These are phyloP conservation scores for Fusarium zealandicum DNA, from an alignment of 2,329 filamentous ascomycete genomes.

Conservation along the genomic window DNA sequence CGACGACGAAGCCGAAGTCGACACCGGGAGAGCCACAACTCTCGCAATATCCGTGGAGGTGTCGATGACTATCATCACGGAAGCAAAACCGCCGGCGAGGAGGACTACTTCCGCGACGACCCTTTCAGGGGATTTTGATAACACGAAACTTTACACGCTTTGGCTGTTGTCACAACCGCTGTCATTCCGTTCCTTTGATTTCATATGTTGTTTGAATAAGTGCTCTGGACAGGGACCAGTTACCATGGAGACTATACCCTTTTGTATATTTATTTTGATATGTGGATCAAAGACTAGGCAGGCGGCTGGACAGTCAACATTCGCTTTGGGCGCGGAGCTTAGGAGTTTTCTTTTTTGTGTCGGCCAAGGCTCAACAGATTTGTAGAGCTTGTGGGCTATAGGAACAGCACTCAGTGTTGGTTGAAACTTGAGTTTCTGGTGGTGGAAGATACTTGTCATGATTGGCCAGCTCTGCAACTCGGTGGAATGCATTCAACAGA, in stretches of 20 bases:
- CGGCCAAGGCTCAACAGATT: slow-evolving; percentile 2
- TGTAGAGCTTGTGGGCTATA: slow-evolving; percentile 11
- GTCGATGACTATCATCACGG: slow-evolving; percentile 58
- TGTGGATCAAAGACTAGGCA: slow-evolving; percentile 4
- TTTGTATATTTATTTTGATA: slow-evolving; percentile 35
- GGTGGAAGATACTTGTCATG: not conserved
- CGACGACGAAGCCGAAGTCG: slow-evolving; percentile 62
- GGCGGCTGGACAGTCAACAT: slow-evolving; percentile 11
- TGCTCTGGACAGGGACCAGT: slow-evolving; percentile 13
- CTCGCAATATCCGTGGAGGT: slow-evolving; percentile 52
- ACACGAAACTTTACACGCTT: slow-evolving; percentile 6
- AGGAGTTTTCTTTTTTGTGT: slow-evolving; percentile 6
- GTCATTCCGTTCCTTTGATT: slow-evolving; percentile 24
- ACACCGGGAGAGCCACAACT: slow-evolving; percentile 60
- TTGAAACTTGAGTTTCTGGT: not conserved
- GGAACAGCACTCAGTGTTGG: not conserved
- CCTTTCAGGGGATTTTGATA: slow-evolving; percentile 67
- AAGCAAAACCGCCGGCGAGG: slow-evolving; percentile 57
- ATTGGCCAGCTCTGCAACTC: not conserved
- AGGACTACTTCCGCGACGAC: slow-evolving; percentile 66
- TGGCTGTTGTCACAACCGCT: slow-evolving; percentile 17
- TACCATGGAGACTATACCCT: slow-evolving; percentile 35
- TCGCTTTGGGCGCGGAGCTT: slow-evolving; percentile 29
- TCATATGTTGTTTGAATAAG: slow-evolving; percentile 20
- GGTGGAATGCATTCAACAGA: not conserved